Percentiles rank a stretch among this genome's conserved stretches.
Evolutionary conservation across 306 rosid species (phyloP).

Genomic region (Vicia sativa): DNA sequence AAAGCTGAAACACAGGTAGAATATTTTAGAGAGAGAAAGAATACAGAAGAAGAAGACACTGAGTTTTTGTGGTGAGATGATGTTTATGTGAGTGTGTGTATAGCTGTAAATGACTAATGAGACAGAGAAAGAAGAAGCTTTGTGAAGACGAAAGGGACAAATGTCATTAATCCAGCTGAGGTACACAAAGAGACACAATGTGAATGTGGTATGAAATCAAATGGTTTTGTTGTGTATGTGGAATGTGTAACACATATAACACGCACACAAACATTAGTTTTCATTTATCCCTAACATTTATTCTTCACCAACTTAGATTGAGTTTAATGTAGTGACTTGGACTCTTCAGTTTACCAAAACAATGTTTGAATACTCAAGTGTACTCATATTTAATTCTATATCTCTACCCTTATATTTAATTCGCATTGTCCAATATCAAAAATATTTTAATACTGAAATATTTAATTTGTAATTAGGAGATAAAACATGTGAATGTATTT

Average conservation of each 20-base stretch:
- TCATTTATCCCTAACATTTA: conserved; percentile 39
- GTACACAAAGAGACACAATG: neutral
- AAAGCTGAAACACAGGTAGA: neutral
- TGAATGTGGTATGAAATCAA: neutral
- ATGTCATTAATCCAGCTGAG: conserved; percentile 24
- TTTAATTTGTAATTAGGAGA: too few species aligned
- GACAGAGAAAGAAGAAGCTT: conserved; percentile 22
- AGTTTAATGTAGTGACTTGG: too few species aligned
- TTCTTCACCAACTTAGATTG: conserved; percentile 12
- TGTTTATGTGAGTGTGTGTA: neutral
- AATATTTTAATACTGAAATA: too few species aligned
- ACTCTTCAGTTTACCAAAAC: too few species aligned
- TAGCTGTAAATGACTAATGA: conserved; percentile 21
- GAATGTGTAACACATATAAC: conserved; percentile 3
- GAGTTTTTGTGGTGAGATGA: conserved; percentile 3
- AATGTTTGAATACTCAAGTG: too few species aligned
- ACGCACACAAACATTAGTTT: conserved; percentile 8
- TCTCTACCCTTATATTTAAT: too few species aligned
- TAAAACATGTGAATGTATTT: too few species aligned
- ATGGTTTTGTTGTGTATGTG: neutral
- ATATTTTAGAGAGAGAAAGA: neutral
- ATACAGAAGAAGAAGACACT: neutral
- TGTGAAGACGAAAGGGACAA: conserved; percentile 41
- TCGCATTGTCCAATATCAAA: too few species aligned
- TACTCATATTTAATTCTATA: too few species aligned